Evolutionary conservation across 148 eudicot species (phyloP).

Genomic region (Limonium bicolor): DNA sequence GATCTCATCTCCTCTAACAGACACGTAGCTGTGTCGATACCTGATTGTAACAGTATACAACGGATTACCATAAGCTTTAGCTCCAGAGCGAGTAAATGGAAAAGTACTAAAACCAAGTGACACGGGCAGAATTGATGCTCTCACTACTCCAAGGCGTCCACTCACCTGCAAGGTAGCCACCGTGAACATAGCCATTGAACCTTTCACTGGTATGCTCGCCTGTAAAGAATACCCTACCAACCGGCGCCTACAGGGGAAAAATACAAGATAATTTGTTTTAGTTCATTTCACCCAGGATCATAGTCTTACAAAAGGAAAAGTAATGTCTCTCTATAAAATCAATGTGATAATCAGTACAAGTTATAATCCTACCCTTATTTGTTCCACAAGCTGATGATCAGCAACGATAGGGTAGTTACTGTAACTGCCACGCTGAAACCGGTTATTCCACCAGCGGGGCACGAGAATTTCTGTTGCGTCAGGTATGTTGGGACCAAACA

Average conservation of each 20-base stretch:
- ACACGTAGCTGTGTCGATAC: conserved; percentile 53
- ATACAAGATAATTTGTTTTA: no score
- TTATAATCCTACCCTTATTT: conserved; percentile 55
- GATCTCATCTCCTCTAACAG: conserved; percentile 49
- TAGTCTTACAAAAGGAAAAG: no score
- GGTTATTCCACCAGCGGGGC: conserved; percentile 83
- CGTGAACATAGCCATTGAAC: conserved; percentile 81
- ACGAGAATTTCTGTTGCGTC: conserved; percentile 69
- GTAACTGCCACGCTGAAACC: conserved; percentile 79
- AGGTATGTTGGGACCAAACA: conserved; percentile 74
- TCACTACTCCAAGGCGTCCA: conserved; percentile 6
- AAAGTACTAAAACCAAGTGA: background rate
- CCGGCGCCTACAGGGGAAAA: conserved; percentile 39
- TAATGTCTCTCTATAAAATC: no score
- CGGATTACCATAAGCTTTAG: background rate
- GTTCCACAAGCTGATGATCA: conserved; percentile 38
- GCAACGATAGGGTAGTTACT: conserved; percentile 61
- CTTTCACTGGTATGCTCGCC: conserved; percentile 92
- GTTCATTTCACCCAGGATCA: background rate
- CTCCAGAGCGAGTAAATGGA: background rate
- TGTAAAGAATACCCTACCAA: conserved; percentile 59
- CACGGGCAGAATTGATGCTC: background rate
- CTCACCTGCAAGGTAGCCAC: conserved; percentile 86
- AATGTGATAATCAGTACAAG: no score
- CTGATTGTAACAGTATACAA: conserved; percentile 18